Percentiles rank a stretch among this genome's conserved stretches.
Evolutionary conservation across 2,329 filamentous ascomycete genomes (phyloP).

Genomic region (Fusarium sp.): DNA sequence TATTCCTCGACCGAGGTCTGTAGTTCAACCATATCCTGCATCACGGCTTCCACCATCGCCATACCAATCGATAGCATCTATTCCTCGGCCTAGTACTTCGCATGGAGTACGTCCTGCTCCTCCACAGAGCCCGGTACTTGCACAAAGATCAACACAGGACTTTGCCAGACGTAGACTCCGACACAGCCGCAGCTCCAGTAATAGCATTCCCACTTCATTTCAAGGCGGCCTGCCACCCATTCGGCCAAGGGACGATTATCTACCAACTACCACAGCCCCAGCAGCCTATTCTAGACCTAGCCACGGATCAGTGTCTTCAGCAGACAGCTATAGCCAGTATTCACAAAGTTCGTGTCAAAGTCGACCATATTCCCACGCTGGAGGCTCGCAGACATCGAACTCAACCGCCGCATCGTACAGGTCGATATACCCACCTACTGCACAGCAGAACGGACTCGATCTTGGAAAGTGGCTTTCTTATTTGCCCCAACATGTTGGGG

Average conservation of each 20-base stretch:
- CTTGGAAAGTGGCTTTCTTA: neutral
- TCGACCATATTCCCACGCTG: slow-evolving; percentile 4
- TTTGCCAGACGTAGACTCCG: too few relatives aligned
- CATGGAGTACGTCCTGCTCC: neutral
- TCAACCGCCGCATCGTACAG: slow-evolving; percentile 6
- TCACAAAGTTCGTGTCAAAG: neutral
- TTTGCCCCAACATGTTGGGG: slow-evolving; percentile 2
- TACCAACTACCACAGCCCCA: neutral
- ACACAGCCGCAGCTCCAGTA: neutral
- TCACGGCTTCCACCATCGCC: neutral
- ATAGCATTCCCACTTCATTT: neutral
- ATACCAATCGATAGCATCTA: neutral
- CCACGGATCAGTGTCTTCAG: neutral
- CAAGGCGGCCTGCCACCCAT: slow-evolving; percentile 3
- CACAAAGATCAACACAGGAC: too few relatives aligned
- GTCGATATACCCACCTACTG: neutral
- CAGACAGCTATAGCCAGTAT: neutral
- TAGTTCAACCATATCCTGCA: neutral
- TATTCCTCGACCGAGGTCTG: neutral
- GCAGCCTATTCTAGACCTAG: neutral
- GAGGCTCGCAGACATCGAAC: neutral
- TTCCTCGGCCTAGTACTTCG: neutral
- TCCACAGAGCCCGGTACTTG: too few relatives aligned
- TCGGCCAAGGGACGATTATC: neutral
- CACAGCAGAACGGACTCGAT: neutral